phyloP scores from a whole-genome alignment of 257 asterid genomes.

The Mentha longifolia region DNA sequence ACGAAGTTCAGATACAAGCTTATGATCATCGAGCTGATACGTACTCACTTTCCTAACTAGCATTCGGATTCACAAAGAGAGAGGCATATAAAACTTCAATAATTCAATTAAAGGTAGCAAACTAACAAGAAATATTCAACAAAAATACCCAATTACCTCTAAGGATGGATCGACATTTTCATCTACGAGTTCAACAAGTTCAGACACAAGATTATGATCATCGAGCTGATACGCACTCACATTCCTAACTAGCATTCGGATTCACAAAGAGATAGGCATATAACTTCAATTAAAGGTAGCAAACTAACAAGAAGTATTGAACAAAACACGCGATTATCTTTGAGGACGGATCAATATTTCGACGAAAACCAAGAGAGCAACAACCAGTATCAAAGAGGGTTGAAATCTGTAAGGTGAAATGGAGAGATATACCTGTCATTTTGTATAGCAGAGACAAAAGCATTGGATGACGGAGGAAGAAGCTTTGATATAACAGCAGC shows the following conservation, averaged over 20 bases:
- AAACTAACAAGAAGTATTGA: not conserved
- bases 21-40: not conserved
- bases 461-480: not conserved
- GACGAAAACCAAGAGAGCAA: not conserved
- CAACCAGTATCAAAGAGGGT: not conserved
- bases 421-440: not conserved
- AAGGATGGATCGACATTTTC: not conserved
- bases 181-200: not conserved
- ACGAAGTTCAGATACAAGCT: not conserved
- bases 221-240: not conserved
- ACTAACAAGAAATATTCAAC: too few relatives aligned
- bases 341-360: not conserved
- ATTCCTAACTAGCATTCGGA: not conserved
- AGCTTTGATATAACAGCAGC: not conserved
- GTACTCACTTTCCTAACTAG: not conserved
- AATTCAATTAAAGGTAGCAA: not conserved
- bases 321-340: not conserved
- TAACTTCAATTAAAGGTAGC: not conserved
- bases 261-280: not conserved
- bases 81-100: not conserved
- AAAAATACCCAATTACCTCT: too few relatives aligned
- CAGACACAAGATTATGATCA: not conserved
- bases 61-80: not conserved
- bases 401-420: not conserved
- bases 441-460: not conserved